Percentiles rank a stretch among this genome's conserved stretches.
Conservation (phyloP, 352 stramenopile species). For the Thalassiosira hispida region DNA sequence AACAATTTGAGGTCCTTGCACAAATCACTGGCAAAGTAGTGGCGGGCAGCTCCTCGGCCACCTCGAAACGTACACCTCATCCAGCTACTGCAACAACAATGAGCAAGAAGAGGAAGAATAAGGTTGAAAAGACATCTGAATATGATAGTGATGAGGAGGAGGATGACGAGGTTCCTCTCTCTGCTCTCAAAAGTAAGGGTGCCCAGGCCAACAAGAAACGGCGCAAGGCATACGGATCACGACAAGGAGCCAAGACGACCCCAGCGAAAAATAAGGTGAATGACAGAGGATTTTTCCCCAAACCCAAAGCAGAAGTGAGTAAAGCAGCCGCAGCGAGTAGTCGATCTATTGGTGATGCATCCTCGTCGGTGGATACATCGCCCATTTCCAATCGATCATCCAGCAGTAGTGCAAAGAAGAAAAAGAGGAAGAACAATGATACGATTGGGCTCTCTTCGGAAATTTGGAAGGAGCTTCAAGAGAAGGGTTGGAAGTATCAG, state of each 20-base stretch:
- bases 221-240: slow-evolving; percentile 9
- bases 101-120: slow-evolving; percentile 39
- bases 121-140: background rate
- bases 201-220: slow-evolving; percentile 8
- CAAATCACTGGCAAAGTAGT: slow-evolving; percentile 15
- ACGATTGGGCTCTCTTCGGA: slow-evolving; percentile 20
- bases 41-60: background rate
- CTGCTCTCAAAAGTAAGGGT: slow-evolving; percentile 28
- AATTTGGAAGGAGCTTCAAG: slow-evolving; percentile 46
- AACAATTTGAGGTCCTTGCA: slow-evolving; percentile 32
- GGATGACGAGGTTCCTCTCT: slow-evolving; percentile 28
- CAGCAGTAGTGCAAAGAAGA: background rate
- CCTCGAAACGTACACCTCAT: slow-evolving; percentile 4
- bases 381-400: slow-evolving; percentile 9
- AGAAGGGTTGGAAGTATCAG: slow-evolving; percentile 50
- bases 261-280: slow-evolving; percentile 3
- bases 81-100: slow-evolving; percentile 5
- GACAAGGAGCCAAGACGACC: background rate
- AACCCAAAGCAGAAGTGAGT: background rate
- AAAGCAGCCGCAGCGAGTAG: slow-evolving; percentile 1
- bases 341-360: background rate
- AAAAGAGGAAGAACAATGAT: background rate
- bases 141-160: slow-evolving; percentile 16
- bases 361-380: slow-evolving; percentile 29
- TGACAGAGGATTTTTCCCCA: background rate